Evolutionary conservation across 177 flowering plant genomes (phyloP), one percentile per base, ranked within the genome.

Genomic region (Vitis hybrid): DNA sequence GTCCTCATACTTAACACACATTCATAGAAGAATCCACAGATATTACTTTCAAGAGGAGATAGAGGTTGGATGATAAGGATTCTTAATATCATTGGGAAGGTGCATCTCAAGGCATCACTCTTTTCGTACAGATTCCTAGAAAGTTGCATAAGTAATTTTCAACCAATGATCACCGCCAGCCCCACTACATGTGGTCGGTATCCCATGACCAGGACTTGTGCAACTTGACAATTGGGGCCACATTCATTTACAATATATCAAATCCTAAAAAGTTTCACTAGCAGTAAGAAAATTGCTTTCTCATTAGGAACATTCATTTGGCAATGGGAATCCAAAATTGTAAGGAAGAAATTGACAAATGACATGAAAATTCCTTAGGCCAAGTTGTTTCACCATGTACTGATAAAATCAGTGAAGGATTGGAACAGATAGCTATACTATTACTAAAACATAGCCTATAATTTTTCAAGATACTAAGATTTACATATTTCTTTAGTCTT

Each of bases 131-230:
- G 75, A 76, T 73, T 70, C 82, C 77, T 74, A 53, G 63, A 76
- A 73, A 74, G 65, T 68, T 60, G 70, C 73, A 70, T 12, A 55
- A 56, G 76, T 77, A 62, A 52, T 52, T 74, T 71, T 76, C 79
- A 79, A 22, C 77, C 61, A 80, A 75, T 77, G 70, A 77, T 80
- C 76, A 77, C 66, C 11, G 16, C 63, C 10, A 62, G 63, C 65
- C 72, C 79, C 79, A 65, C 14, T 69, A 56, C 66, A 39, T 73
- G 80, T 71, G 80, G 74, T 31, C 69, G 52, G 31, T 10, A 56
- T 74, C 73, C 73, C 50, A 57, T 62, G 74, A 72, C 50, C 31
- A 62, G 62, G 76, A 76, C 69, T 18, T 48, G 18, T 58, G 67
- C 80, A 75, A 77, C 76, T 77, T 77, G 80, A 52, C 77, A 51